Base-by-base conservation (phyloP, 495 filamentous ascomycete genomes). In the Hypoxylon subgilvum region DNA sequence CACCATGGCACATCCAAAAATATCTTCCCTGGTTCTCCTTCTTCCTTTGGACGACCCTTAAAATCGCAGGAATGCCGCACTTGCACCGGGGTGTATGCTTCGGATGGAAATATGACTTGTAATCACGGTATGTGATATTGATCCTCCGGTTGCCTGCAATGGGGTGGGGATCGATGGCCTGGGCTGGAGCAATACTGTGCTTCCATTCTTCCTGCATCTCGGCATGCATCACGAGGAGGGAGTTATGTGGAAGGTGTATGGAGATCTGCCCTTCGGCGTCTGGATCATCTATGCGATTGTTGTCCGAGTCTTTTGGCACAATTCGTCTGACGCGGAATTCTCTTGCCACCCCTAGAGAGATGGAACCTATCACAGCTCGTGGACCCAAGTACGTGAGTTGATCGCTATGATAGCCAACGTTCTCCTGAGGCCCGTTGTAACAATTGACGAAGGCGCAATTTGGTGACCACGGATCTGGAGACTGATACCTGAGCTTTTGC, bases 401-500 rank as follows among this genome's bases (percentile, higher is more conserved):
- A 61, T 98, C 94, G 9, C 87, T 83, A 66, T 98, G 94, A 72
- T 88, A 98, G 14, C 94, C 93, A 0, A 97, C 92, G 43, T 78
- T 88, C 74, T 98, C 84, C 1, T 80, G 71, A 0, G 84, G 85
- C 0, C 92, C 92, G 55, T 85, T 74, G 67, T 98, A 98, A 73
- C 90, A 93, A 67, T 98, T 98, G 0, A 96, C 92, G 58, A 96
- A 90, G 0, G 92, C 90, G 0, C 91, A 91, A 61, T 97, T 98
- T 6, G 92, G 88, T 22, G 69, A 76, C 92, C 94, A 97, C 1
- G 78, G 72, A 2, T 82, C 62, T 0, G 89, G 78, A 1, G 86
- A 87, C 60, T 96, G 91, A 61, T 89, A 86, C 55, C 79, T 86
- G 52, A 96, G 81, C 69, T 92, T 96, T 69, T 83, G 79, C 13